Conservation (phyloP, 2,329 filamentous ascomycete species). For the Phaeoacremonium minimum region DNA sequence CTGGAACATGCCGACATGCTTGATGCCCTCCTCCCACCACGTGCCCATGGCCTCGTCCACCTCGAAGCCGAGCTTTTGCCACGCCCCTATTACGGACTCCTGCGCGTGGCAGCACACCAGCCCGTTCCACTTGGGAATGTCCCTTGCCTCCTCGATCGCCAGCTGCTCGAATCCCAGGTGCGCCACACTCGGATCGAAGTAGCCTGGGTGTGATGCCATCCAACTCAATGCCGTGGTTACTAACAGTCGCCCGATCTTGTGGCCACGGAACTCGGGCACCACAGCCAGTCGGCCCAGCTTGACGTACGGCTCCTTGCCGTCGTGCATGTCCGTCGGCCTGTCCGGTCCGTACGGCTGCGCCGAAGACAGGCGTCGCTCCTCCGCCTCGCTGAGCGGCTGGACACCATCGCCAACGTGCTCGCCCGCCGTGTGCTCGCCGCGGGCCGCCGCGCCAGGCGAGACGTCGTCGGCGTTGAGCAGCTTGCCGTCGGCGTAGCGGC, state of each 20-base stretch:
- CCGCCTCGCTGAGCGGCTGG: neutral
- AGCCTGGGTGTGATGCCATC: slow-evolving; percentile 55
- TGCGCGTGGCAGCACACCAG: slow-evolving; percentile 80
- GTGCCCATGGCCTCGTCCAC: slow-evolving; percentile 68
- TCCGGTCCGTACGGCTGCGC: too few species aligned
- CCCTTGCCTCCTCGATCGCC: slow-evolving; percentile 28
- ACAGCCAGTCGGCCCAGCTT: slow-evolving; percentile 80
- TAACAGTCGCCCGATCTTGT: slow-evolving; percentile 60
- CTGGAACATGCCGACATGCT: slow-evolving; percentile 78
- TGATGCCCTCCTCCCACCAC: slow-evolving; percentile 82
- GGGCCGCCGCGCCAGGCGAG: slow-evolving; percentile 15
- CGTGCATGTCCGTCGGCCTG: slow-evolving; percentile 45
- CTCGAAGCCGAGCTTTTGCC: slow-evolving; percentile 68
- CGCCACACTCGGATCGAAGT: slow-evolving; percentile 46
- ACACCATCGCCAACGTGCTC: too few species aligned
- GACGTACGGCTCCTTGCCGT: slow-evolving; percentile 69
- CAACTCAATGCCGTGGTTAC: slow-evolving; percentile 66
- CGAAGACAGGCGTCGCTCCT: neutral
- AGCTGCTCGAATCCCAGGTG: slow-evolving; percentile 38
- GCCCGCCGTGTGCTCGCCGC: slow-evolving; percentile 13
- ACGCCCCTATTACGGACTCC: slow-evolving; percentile 57
- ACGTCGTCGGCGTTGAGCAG: slow-evolving; percentile 18
- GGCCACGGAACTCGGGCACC: slow-evolving; percentile 58
- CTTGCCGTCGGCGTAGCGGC: slow-evolving; percentile 40
- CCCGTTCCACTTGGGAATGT: slow-evolving; percentile 64